Conservation (phyloP, 164 flowering plant species). For the Warburgia ugandensis region DNA sequence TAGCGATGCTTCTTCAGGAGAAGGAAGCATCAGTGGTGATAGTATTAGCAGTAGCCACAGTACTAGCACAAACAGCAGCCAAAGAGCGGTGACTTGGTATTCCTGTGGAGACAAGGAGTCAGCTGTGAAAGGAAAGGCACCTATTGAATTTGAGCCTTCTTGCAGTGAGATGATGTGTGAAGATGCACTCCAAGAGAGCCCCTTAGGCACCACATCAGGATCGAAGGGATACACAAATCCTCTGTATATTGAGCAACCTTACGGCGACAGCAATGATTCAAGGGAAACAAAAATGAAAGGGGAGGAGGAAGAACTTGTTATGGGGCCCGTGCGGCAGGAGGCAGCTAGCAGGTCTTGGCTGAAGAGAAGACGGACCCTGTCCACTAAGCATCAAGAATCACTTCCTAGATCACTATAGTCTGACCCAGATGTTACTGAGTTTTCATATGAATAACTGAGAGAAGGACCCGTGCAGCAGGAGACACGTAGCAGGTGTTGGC, state of each 20-base stretch:
- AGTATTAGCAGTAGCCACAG: conserved; percentile 14
- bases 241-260: conserved; percentile 6
- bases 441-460: too few species aligned
- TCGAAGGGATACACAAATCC: conserved; percentile 19
- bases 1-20: conserved; percentile 31
- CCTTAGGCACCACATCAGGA: conserved; percentile 1
- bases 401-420: too few species aligned
- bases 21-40: neutral
- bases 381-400: conserved; percentile 5
- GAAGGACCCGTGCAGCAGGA: too few species aligned
- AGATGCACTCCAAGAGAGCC: conserved; percentile 6
- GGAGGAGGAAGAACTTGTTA: conserved; percentile 3
- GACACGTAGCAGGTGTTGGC: too few species aligned
- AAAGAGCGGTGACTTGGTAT: conserved; percentile 10
- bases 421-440: too few species aligned
- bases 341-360: conserved; percentile 2
- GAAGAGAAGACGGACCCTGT: conserved; percentile 16
- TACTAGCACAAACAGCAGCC: conserved; percentile 1
- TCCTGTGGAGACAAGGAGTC: conserved; percentile 15
- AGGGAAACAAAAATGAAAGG: neutral
- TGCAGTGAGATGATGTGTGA: neutral
- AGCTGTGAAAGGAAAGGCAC: conserved; percentile 11
- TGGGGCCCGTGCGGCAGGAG: conserved; percentile 4
- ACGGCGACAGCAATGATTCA: neutral
- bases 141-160: conserved; percentile 8